phyloP scores from a whole-genome alignment of 805 yeast genomes.

The Saccharomyces jurei region DNA sequence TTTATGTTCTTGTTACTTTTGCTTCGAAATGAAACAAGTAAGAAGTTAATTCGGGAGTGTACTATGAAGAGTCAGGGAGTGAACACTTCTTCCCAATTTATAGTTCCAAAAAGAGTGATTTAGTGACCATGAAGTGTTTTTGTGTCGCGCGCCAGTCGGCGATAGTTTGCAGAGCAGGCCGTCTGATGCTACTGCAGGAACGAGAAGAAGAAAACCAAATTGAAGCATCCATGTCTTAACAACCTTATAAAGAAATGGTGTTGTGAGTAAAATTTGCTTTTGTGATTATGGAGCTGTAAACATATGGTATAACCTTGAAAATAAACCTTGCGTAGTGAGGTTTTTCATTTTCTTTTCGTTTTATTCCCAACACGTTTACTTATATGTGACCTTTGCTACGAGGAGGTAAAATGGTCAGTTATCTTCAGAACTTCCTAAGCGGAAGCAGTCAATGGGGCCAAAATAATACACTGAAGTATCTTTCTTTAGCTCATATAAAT shows the following conservation, averaged over 20 bases:
- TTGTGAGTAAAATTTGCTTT: background rate
- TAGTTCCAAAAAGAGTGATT: background rate
- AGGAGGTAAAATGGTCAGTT: no score
- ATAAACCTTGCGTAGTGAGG: no score
- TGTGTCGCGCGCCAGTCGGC: background rate
- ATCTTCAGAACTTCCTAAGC: no score
- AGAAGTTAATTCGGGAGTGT: background rate
- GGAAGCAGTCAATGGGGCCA: no score
- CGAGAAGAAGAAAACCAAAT: background rate
- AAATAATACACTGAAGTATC: no score
- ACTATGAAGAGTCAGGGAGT: background rate
- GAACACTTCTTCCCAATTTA: background rate
- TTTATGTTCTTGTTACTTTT: background rate
- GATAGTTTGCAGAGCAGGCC: background rate
- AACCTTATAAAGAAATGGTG: background rate
- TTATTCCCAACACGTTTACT: background rate
- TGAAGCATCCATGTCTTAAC: background rate
- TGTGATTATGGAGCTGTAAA: background rate
- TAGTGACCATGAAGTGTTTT: background rate
- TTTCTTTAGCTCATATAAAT: no score
- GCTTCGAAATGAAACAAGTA: background rate
- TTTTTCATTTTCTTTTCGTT: background rate
- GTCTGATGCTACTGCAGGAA: background rate
- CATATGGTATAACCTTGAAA: no score
- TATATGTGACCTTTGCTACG: no score